Percentiles rank a stretch among this genome's conserved stretches.
Conservation (phyloP, 106 monocot species). For the Ottelia alismoides region DNA sequence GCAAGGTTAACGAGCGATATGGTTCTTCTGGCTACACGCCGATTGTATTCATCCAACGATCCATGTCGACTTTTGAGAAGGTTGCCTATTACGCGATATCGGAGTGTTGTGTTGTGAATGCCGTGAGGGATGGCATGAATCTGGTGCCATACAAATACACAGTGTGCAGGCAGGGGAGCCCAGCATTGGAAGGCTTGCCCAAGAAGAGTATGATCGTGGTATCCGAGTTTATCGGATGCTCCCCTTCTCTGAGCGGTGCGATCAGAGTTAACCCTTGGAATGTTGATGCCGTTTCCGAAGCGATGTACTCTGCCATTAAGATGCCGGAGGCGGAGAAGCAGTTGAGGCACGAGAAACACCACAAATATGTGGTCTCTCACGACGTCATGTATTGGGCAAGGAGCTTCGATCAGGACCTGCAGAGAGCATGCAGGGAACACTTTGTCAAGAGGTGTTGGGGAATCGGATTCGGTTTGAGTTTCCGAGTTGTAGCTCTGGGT, state of each 20-base stretch:
- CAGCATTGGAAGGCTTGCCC: no score
- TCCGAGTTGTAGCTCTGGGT: constrained; percentile 60
- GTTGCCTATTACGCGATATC: constrained; percentile 60
- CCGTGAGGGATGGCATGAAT: constrained; percentile 74
- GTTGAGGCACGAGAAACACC: constrained; percentile 54
- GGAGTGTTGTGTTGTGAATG: constrained; percentile 71
- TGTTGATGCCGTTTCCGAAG: constrained; percentile 62
- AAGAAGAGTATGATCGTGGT: constrained; percentile 82
- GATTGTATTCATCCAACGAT: constrained; percentile 37
- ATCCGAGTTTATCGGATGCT: constrained; percentile 27
- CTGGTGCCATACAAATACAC: constrained; percentile 78
- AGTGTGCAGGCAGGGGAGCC: constrained; percentile 48
- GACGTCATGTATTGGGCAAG: constrained; percentile 77
- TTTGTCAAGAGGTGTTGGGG: constrained; percentile 64
- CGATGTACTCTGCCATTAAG: constrained; percentile 45
- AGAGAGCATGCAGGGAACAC: constrained; percentile 71
- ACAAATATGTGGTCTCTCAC: constrained; percentile 58
- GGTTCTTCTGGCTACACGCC: constrained; percentile 50
- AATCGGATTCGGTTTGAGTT: constrained; percentile 74
- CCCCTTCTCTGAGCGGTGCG: constrained; percentile 17
- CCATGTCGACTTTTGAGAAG: constrained; percentile 53
- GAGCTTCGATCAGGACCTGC: constrained; percentile 81
- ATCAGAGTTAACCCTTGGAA: constrained; percentile 60
- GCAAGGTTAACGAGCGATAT: constrained; percentile 47
- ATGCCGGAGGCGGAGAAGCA: constrained; percentile 73